phyloP scores from a whole-genome alignment of 2,329 filamentous ascomycete genomes.

The Lachnellula cervina region DNA sequence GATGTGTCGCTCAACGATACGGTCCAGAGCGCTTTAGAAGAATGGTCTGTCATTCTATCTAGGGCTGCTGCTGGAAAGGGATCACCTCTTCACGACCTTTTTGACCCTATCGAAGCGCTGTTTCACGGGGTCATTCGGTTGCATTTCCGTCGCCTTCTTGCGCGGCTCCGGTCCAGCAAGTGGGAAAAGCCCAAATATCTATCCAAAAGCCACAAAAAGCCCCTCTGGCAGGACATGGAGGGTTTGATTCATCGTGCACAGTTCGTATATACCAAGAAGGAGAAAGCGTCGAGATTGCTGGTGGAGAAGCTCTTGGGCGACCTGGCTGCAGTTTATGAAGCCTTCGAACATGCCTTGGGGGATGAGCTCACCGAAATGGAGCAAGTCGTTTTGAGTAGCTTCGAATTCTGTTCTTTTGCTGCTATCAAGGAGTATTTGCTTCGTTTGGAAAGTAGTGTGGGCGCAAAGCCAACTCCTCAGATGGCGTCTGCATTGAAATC shows the following conservation, averaged over 20 bases:
- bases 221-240: conserved; percentile 13
- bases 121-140: conserved; percentile 4
- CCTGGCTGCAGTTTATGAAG: conserved; percentile 1
- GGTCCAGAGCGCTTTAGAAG: neutral
- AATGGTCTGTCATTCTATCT: too few relatives aligned
- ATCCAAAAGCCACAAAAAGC: conserved; percentile 13
- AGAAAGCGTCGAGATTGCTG: neutral
- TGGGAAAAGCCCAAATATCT: conserved; percentile 13
- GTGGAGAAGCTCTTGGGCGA: neutral
- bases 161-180: conserved; percentile 7
- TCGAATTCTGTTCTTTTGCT: neutral
- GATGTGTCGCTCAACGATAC: conserved; percentile 5
- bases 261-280: conserved; percentile 8
- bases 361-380: conserved; percentile 1
- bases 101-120: neutral
- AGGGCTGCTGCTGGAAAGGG: neutral
- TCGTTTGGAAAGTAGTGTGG: conserved; percentile 9
- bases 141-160: conserved; percentile 6
- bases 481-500: conserved; percentile 11
- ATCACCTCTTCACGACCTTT: neutral
- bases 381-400: conserved; percentile 5
- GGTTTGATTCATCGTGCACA: conserved; percentile 9
- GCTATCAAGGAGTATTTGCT: conserved; percentile 5
- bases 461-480: conserved; percentile 2
- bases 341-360: conserved; percentile 3